These are phyloP conservation scores for Moesziomyces sp. DNA, from an alignment of 1,284 basidiomycete species.

Conservation along the genomic window DNA sequence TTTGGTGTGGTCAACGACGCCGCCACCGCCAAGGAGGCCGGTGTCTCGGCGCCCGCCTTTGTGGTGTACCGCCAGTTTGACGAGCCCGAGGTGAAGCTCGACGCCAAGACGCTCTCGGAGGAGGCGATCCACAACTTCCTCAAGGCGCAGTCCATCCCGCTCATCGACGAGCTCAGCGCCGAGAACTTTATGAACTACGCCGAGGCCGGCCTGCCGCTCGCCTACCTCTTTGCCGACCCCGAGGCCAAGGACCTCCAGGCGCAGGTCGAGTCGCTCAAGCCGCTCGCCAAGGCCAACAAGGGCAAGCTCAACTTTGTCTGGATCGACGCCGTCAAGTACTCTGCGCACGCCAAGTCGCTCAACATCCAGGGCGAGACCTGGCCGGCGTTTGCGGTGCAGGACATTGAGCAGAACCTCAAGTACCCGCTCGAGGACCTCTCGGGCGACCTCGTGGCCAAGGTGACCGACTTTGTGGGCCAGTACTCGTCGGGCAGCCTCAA, in stretches of 20 bases:
- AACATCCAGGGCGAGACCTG: slow-evolving; percentile 83
- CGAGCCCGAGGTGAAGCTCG: slow-evolving; percentile 76
- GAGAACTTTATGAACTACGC: slow-evolving; percentile 94
- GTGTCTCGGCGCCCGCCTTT: slow-evolving; percentile 81
- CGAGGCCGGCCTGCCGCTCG: slow-evolving; percentile 83
- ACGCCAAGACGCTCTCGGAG: slow-evolving; percentile 70
- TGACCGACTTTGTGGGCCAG: slow-evolving; percentile 73
- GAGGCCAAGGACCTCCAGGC: slow-evolving; percentile 76
- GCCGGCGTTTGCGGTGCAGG: slow-evolving; percentile 94
- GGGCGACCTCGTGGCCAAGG: slow-evolving; percentile 73
- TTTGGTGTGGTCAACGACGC: slow-evolving; percentile 78
- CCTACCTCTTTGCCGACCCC: slow-evolving; percentile 93
- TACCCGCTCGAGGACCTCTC: slow-evolving; percentile 81
- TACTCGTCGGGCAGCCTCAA: slow-evolving; percentile 80
- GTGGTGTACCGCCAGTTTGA: slow-evolving; percentile 95
- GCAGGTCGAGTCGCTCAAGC: slow-evolving; percentile 77
- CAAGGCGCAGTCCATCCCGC: slow-evolving; percentile 83
- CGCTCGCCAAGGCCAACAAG: slow-evolving; percentile 83
- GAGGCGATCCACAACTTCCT: slow-evolving; percentile 75
- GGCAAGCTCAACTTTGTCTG: slow-evolving; percentile 95
- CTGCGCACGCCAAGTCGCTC: slow-evolving; percentile 93
- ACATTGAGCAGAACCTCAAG: slow-evolving; percentile 84
- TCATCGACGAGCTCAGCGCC: slow-evolving; percentile 90
- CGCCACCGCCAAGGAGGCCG: slow-evolving; percentile 77
- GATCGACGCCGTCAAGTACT: slow-evolving; percentile 94